phyloP scores from a whole-genome alignment of 805 yeast species.

The Cephaloascus fragrans region DNA sequence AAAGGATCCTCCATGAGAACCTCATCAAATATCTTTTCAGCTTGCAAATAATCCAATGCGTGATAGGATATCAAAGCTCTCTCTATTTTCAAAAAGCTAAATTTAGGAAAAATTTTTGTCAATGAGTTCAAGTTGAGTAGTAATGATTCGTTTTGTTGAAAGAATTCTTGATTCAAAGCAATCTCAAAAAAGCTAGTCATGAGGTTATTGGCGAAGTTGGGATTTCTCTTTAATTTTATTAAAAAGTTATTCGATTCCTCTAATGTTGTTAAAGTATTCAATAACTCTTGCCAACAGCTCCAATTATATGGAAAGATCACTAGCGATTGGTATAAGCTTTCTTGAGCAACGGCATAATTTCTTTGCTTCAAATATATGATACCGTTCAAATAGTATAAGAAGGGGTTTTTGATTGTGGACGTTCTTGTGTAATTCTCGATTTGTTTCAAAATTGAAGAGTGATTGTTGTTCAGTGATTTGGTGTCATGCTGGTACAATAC shows the following conservation, averaged over 20 bases:
- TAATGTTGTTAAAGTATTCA: constrained; percentile 46
- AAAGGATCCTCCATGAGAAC: constrained; percentile 70
- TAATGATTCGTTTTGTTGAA: constrained; percentile 50
- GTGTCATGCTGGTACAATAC: constrained; percentile 36
- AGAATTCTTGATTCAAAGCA: constrained; percentile 67
- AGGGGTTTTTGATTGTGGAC: constrained; percentile 31
- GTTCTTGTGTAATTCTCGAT: constrained; percentile 20
- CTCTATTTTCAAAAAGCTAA: constrained; percentile 69
- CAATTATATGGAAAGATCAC: constrained; percentile 75
- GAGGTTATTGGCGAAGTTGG: constrained; percentile 18
- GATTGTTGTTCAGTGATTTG: constrained; percentile 13
- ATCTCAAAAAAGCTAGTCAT: constrained; percentile 52
- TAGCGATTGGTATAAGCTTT: constrained; percentile 50
- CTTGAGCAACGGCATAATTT: constrained; percentile 51
- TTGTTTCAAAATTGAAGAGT: constrained; percentile 19
- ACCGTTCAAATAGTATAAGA: constrained; percentile 67
- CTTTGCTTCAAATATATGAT: constrained; percentile 53
- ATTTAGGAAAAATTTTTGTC: constrained; percentile 53
- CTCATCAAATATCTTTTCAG: constrained; percentile 72
- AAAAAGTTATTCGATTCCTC: constrained; percentile 45
- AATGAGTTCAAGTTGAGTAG: constrained; percentile 40
- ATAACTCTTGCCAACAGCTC: constrained; percentile 86
- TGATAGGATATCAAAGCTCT: constrained; percentile 77
- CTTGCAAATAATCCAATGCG: constrained; percentile 72
- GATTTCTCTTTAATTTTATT: constrained; percentile 24